Conservation (phyloP, 73 alveolate species). For the Paramecium primaurelia region DNA sequence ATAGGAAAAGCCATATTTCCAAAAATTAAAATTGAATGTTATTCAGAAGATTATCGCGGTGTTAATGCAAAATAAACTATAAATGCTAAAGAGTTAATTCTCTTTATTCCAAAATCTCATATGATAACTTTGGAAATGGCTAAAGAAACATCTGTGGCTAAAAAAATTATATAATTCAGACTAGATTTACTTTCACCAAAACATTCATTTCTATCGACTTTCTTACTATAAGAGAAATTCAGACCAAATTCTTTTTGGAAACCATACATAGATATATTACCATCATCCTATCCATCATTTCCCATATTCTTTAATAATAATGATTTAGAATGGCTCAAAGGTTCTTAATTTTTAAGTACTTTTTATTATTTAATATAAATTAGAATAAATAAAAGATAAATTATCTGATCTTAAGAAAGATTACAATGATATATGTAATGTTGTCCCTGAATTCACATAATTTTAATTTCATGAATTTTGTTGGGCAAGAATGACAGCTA, state of each 20-base stretch:
- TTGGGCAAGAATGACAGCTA: conserved; percentile 90
- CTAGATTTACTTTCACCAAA: conserved; percentile 93
- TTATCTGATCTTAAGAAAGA: conserved; percentile 84
- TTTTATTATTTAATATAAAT: neutral
- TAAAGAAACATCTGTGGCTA: conserved; percentile 78
- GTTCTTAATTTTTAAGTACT: conserved; percentile 87
- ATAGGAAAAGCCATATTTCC: conserved; percentile 79
- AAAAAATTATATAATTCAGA: conserved; percentile 80
- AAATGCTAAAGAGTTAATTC: conserved; percentile 74
- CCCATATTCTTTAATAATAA: conserved; percentile 92
- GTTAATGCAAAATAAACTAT: conserved; percentile 83
- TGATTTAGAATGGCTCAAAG: conserved; percentile 88
- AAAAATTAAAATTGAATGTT: conserved; percentile 75
- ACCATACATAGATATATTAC: conserved; percentile 91
- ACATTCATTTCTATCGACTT: conserved; percentile 92
- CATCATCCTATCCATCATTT: conserved; percentile 79
- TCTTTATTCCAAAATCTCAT: conserved; percentile 87
- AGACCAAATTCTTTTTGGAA: conserved; percentile 78
- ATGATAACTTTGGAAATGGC: conserved; percentile 95
- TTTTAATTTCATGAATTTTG: conserved; percentile 85
- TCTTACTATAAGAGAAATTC: conserved; percentile 80
- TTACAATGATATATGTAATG: conserved; percentile 80
- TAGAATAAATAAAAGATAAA: conserved; percentile 78
- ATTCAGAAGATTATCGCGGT: conserved; percentile 90
- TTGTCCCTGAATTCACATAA: conserved; percentile 82